Evolutionary conservation across 2,329 filamentous ascomycete species (phyloP).

Genomic region (Myriosclerotinia curreyana): DNA sequence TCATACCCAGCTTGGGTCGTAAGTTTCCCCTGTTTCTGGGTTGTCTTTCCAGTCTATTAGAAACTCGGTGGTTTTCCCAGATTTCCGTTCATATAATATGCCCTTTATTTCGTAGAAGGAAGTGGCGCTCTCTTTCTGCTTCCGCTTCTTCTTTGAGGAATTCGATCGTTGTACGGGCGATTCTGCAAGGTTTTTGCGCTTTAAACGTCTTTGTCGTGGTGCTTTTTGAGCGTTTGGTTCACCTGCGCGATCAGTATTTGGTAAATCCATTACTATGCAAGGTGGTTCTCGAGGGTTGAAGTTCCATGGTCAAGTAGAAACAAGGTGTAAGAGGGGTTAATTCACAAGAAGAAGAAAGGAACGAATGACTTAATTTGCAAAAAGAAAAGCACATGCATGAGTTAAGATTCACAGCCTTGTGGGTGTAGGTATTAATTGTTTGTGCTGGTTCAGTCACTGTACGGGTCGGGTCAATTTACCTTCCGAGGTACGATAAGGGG

Average conservation of each 20-base stretch:
- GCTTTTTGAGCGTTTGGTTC: constrained; percentile 5
- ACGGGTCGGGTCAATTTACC: no score
- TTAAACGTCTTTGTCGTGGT: constrained; percentile 12
- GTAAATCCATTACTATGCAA: constrained; percentile 19
- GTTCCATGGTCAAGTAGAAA: constrained; percentile 14
- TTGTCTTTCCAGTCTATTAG: constrained; percentile 56
- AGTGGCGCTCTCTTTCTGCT: neutral
- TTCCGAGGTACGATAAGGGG: no score
- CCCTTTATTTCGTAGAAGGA: constrained; percentile 19
- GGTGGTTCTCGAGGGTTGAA: neutral
- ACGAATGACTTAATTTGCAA: neutral
- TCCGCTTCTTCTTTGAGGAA: neutral
- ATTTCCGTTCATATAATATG: constrained; percentile 27
- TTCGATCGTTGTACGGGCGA: neutral
- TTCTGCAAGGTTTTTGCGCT: constrained; percentile 6
- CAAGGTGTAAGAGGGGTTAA: neutral
- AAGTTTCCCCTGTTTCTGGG: constrained; percentile 47
- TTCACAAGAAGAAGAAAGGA: neutral
- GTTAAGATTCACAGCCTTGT: no score
- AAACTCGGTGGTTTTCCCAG: constrained; percentile 42
- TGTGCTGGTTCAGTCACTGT: no score
- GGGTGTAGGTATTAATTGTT: no score
- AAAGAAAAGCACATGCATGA: neutral
- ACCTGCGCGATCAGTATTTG: constrained; percentile 15
- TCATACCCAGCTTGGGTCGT: constrained; percentile 52